Conservation (phyloP, 2,329 filamentous ascomycete genomes). For the Aspergillus piperis region DNA sequence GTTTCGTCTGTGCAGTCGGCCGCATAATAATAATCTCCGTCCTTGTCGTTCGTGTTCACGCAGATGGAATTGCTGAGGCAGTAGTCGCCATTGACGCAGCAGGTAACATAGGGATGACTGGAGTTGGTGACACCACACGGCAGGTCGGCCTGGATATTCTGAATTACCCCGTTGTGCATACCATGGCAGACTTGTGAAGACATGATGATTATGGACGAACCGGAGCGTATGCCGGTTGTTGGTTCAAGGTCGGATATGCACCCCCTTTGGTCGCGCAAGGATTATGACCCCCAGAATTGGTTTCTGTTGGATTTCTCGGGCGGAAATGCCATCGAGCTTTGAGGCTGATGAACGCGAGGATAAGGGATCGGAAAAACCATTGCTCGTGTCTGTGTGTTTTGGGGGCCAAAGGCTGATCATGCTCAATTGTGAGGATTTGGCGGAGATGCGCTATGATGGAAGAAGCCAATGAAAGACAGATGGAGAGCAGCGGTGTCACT, state of each 20-base stretch:
- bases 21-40: slow-evolving; percentile 5
- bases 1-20: slow-evolving; percentile 16
- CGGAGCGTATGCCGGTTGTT: not conserved
- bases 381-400: not conserved
- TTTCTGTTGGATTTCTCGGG: not conserved
- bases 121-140: slow-evolving; percentile 12
- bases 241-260: too few relatives aligned
- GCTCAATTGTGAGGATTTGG: not conserved
- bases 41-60: not conserved
- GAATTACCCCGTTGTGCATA: slow-evolving; percentile 3
- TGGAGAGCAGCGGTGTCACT: not conserved
- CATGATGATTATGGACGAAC: not conserved
- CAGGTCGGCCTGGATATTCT: not conserved
- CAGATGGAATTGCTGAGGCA: slow-evolving; percentile 17
- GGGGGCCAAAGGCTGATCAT: not conserved
- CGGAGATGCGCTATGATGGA: not conserved
- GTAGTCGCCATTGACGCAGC: slow-evolving; percentile 17
- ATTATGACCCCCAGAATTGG: too few relatives aligned
- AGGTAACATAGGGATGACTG: slow-evolving; percentile 13
- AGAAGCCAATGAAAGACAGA: not conserved
- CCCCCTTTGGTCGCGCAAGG: too few relatives aligned
- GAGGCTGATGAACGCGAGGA: not conserved
- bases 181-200: slow-evolving; percentile 7
- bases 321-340: not conserved
- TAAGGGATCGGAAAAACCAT: not conserved